Evolutionary conservation across 306 rosid species (phyloP), one percentile per base, ranked within the genome.

Genomic region (Crotalaria pallida): DNA sequence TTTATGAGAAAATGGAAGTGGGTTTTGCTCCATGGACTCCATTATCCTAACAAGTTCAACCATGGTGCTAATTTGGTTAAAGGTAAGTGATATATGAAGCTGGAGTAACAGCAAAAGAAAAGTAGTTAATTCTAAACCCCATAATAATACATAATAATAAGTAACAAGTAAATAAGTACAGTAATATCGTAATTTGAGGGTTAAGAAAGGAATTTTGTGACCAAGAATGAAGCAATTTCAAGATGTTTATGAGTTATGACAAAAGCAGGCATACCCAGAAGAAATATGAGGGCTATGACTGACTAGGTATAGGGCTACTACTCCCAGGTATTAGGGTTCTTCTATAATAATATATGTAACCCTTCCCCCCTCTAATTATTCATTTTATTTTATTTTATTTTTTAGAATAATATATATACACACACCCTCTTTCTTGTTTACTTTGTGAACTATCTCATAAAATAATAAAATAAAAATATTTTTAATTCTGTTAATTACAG

Each of bases 321-420:
- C n/a, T 55, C 8, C 44, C 18, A 19, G 73, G 41, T 55, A 52
- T 77, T 83, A 86, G 90, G 90, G 90, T 83, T 86, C 82, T 81
- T 78, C 65, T 78, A 60, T 27, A 65, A 60, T 27, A 65, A 44
- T 69, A 67, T 67, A 77, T 15, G 55, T 38, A 79, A 57, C 57
- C 43, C 64, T 69, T 63, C 69, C 67, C 41, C 41, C 56, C 55
- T 71, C 47, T 81, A n/a, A 10, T 44, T 11, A n/a, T 44, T 51
- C 17, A 40, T 58, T 56, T 1, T 7, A 3, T 12, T 26, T 26
- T 3, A 0, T 10, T 49, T 48, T 4, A 15, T 43, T 62, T 45
- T 48, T 74, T 36, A 16, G 50, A 64, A 52, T 48, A 58, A 43
- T 43, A 69, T 21, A 63, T 41, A 21, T n/a, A 43, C n/a, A n/a